Evolutionary conservation across 345 rosid species (phyloP).

Genomic region (Populus alba): DNA sequence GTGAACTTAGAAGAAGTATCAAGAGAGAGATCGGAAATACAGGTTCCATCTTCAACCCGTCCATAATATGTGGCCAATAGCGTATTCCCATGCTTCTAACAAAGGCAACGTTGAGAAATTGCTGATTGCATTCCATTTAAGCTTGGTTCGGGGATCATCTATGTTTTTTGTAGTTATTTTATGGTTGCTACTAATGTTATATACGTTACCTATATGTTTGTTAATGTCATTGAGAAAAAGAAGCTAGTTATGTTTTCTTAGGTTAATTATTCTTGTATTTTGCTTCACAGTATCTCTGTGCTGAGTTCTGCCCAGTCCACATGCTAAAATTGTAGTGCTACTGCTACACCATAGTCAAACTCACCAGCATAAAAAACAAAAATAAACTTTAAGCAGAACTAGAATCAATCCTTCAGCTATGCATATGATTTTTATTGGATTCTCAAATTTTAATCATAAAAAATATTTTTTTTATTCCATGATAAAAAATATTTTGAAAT

Average conservation of each 20-base stretch:
- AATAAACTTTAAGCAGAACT: too few relatives aligned
- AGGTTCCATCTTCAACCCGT: neutral
- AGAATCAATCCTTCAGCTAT: too few relatives aligned
- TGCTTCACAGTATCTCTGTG: neutral
- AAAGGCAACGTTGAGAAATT: neutral
- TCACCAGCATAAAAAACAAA: too few relatives aligned
- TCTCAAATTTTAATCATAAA: too few relatives aligned
- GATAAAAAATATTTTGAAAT: too few relatives aligned
- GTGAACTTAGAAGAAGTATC: conserved; percentile 7
- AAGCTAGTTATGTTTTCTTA: neutral
- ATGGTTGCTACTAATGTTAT: neutral
- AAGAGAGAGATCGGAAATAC: neutral
- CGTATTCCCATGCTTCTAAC: neutral
- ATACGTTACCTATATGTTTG: neutral
- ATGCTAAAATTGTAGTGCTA: neutral
- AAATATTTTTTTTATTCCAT: too few relatives aligned
- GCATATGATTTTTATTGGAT: too few relatives aligned
- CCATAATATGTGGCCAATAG: neutral
- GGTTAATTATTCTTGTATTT: neutral
- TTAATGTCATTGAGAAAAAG: neutral
- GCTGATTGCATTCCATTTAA: neutral
- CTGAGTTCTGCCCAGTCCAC: neutral
- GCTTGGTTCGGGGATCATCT: neutral
- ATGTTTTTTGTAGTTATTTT: neutral
- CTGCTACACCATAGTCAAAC: neutral